Conservation (phyloP, 257 asterid genomes). For the Echium plantagineum region DNA sequence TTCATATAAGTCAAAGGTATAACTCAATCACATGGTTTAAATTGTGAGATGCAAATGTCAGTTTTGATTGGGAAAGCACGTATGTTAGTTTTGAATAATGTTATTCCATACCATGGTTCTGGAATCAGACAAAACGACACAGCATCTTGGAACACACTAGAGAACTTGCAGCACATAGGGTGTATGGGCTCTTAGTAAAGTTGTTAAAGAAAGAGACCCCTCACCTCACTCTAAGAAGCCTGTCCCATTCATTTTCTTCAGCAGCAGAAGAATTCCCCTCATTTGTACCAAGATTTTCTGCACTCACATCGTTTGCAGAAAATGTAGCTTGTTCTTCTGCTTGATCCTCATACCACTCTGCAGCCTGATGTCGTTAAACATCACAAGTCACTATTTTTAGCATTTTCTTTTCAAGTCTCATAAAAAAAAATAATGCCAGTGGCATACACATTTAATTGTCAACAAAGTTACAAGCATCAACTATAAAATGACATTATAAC, state of each 20-base stretch:
- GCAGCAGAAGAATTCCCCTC: slow-evolving; percentile 29
- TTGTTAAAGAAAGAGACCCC: slow-evolving; percentile 8
- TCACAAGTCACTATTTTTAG: background rate
- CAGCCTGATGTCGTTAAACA: slow-evolving; percentile 26
- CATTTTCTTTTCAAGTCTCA: background rate
- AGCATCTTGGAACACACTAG: too few relatives aligned
- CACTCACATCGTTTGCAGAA: slow-evolving; percentile 33
- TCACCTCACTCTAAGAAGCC: slow-evolving; percentile 87
- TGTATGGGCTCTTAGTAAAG: too few relatives aligned
- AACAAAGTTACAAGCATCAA: background rate
- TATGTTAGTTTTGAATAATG: too few relatives aligned
- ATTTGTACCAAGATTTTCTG: slow-evolving; percentile 47
- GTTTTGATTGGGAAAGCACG: too few relatives aligned
- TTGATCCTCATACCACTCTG: slow-evolving; percentile 86
- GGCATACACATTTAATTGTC: background rate
- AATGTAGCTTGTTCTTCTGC: slow-evolving; percentile 53
- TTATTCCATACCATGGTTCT: too few relatives aligned
- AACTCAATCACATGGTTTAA: too few relatives aligned
- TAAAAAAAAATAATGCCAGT: background rate
- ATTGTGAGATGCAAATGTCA: too few relatives aligned
- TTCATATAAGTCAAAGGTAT: too few relatives aligned
- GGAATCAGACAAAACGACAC: too few relatives aligned
- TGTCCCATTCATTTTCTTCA: slow-evolving; percentile 96
- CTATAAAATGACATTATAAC: background rate
- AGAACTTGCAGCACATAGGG: too few relatives aligned